phyloP scores from a whole-genome alignment of 2,329 filamentous ascomycete species.

The Pyrenochaeta sp. region DNA sequence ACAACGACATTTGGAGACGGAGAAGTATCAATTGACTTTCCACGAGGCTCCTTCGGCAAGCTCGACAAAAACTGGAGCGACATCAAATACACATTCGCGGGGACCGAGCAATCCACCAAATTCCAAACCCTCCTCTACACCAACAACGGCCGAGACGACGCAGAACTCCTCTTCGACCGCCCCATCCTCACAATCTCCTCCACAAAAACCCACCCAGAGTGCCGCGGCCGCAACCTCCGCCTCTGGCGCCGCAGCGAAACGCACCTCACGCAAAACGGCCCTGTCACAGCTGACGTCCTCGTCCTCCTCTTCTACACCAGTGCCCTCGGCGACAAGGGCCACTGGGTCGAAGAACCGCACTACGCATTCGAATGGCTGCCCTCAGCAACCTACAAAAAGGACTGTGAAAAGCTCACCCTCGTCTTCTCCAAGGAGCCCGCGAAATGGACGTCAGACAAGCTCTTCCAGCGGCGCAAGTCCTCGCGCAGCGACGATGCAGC shows the following conservation, averaged over 20 bases:
- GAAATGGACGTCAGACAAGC: constrained; percentile 34
- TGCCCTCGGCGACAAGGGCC: constrained; percentile 34
- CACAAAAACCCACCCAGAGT: constrained; percentile 37
- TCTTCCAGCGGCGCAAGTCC: constrained; percentile 31
- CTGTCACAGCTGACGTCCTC: constrained; percentile 26
- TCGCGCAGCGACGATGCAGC: constrained; percentile 10
- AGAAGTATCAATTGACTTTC: constrained; percentile 41
- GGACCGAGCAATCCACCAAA: constrained; percentile 18
- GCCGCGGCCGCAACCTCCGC: constrained; percentile 37
- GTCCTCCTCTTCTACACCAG: constrained; percentile 41
- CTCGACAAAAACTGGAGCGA: constrained; percentile 36
- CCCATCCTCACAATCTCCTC: constrained; percentile 33
- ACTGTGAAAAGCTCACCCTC: constrained; percentile 31
- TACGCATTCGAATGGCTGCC: constrained; percentile 41
- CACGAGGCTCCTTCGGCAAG: constrained; percentile 31
- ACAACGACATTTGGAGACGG: constrained; percentile 36
- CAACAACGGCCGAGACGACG: constrained; percentile 37
- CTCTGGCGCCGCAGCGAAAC: constrained; percentile 35
- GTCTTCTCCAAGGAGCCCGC: constrained; percentile 38
- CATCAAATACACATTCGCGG: constrained; percentile 37
- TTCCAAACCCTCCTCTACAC: constrained; percentile 44
- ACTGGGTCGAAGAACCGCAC: constrained; percentile 46
- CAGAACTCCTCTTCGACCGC: constrained; percentile 37
- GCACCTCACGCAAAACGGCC: constrained; percentile 18
- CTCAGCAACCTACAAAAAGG: constrained; percentile 30